Percentiles rank a stretch among this genome's conserved stretches.
These are phyloP conservation scores for Lentinula guzmanii DNA, from an alignment of 768 basidiomycete species.

Conservation along the genomic window DNA sequence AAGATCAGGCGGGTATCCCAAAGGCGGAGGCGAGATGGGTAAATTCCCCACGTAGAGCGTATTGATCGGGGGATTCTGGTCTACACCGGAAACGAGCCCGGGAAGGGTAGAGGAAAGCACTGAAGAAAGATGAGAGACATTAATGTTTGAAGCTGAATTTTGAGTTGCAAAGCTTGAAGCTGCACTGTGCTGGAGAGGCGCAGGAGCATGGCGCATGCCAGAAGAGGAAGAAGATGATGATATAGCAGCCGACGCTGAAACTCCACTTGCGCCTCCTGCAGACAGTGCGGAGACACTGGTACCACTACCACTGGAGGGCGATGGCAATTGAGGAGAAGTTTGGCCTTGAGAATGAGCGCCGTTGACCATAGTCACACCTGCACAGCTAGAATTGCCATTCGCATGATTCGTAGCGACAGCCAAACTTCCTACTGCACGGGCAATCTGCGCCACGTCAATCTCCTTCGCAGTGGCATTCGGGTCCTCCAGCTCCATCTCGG, in stretches of 20 bases:
- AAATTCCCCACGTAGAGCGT: conserved; percentile 99
- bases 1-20: conserved; percentile 69
- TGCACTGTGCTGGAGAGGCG: neutral
- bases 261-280: neutral
- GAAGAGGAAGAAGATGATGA: neutral
- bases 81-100: conserved; percentile 35
- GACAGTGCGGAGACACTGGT: neutral
- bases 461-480: neutral
- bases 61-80: conserved; percentile 98
- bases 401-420: conserved; percentile 40
- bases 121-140: neutral
- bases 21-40: conserved; percentile 70
- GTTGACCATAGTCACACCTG: neutral
- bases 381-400: conserved; percentile 7
- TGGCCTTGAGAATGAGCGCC: conserved; percentile 28
- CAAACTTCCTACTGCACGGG: conserved; percentile 37
- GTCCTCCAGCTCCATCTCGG: neutral
- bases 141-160: neutral
- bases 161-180: neutral
- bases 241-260: neutral
- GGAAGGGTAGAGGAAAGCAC: neutral
- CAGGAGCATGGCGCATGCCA: neutral
- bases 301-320: conserved; percentile 32
- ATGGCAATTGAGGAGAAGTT: conserved; percentile 71
- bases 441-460: conserved; percentile 1